Percentiles rank a stretch among this genome's conserved stretches.
phyloP scores from a whole-genome alignment of 2,329 filamentous ascomycete genomes.

The Magnaporthiopsis rhizophila region DNA sequence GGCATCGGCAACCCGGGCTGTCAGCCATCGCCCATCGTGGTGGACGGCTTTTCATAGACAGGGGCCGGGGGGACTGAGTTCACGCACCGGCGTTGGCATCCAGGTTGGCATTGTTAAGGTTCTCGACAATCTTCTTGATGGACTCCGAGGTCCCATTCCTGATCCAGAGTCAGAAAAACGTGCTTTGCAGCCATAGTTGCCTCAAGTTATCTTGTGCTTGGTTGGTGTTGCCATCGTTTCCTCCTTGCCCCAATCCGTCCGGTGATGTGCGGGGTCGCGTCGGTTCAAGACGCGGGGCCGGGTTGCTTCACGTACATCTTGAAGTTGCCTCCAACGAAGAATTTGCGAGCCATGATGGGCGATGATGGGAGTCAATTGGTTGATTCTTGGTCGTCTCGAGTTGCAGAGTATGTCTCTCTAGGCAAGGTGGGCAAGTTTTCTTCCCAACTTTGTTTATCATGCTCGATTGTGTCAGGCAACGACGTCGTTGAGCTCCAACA shows the following conservation, averaged over 20 bases:
- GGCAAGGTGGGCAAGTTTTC: no score
- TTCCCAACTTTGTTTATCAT: no score
- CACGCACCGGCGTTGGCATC: slow-evolving; percentile 65
- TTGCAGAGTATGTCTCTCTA: not conserved
- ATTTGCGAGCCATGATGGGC: slow-evolving; percentile 82
- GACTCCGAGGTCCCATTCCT: slow-evolving; percentile 91
- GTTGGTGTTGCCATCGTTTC: no score
- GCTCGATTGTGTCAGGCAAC: no score
- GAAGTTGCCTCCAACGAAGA: slow-evolving; percentile 98
- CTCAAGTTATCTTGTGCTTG: not conserved
- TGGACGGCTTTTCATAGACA: no score
- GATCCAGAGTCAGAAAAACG: not conserved
- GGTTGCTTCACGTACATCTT: slow-evolving; percentile 68
- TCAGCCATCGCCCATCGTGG: no score
- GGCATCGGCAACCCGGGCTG: not conserved
- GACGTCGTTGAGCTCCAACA: no score
- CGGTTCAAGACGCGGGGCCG: not conserved
- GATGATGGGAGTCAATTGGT: slow-evolving; percentile 8
- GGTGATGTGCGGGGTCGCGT: slow-evolving; percentile 7
- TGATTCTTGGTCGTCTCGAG: not conserved
- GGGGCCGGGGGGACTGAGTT: not conserved
- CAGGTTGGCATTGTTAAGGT: slow-evolving; percentile 79
- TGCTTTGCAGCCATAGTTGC: not conserved
- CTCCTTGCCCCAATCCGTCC: not conserved
- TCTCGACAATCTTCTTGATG: slow-evolving; percentile 83